Evolutionary conservation across 2,329 filamentous ascomycete genomes (phyloP).

Genomic region (Venturia effusa): DNA sequence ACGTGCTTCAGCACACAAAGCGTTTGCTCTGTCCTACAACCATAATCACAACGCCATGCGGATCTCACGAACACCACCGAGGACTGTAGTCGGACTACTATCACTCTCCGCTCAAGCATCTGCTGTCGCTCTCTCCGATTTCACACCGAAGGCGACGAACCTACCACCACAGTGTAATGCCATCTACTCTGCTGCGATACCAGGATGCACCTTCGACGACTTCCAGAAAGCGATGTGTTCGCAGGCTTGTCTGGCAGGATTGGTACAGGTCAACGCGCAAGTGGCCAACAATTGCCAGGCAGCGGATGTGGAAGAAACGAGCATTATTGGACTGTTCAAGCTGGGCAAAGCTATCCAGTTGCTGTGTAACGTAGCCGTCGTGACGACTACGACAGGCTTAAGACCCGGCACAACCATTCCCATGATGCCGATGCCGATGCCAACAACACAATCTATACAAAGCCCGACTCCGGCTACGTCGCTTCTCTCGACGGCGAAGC

Average conservation of each 20-base stretch:
- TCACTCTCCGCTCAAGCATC: slow-evolving; percentile 18
- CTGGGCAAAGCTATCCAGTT: slow-evolving; percentile 25
- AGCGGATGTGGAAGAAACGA: slow-evolving; percentile 26
- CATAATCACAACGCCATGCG: slow-evolving; percentile 2
- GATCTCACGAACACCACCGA: neutral
- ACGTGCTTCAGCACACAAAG: slow-evolving; percentile 3
- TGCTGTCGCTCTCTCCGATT: slow-evolving; percentile 34
- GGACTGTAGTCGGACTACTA: slow-evolving; percentile 17
- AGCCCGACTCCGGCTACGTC: neutral
- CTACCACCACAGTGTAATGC: slow-evolving; percentile 28
- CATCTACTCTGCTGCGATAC: slow-evolving; percentile 31
- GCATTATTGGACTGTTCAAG: slow-evolving; percentile 33
- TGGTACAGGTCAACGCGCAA: slow-evolving; percentile 23
- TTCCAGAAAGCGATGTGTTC: slow-evolving; percentile 26
- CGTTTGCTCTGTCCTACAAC: neutral
- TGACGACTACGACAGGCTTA: slow-evolving; percentile 13
- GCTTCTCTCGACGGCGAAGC: neutral
- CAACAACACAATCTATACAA: neutral
- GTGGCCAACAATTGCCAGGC: slow-evolving; percentile 25
- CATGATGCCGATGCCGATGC: slow-evolving; percentile 5
- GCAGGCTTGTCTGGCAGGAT: slow-evolving; percentile 28
- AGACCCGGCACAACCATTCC: neutral
- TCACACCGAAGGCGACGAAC: slow-evolving; percentile 30
- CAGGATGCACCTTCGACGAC: slow-evolving; percentile 29
- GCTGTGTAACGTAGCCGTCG: slow-evolving; percentile 28